Conservation (phyloP, 1,139 yeast species). For the Blastobotrys indianensis region DNA sequence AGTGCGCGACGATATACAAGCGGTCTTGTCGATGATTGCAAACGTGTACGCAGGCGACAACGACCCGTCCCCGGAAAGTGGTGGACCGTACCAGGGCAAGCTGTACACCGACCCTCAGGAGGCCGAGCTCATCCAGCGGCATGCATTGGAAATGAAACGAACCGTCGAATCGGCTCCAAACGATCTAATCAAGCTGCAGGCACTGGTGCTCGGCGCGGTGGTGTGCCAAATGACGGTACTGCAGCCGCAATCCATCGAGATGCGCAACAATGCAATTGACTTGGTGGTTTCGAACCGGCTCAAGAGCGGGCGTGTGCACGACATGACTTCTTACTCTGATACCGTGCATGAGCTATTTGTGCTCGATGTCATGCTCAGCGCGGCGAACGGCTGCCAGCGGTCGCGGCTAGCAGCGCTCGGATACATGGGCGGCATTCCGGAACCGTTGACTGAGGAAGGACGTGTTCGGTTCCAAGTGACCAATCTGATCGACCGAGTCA, state of each 20-base stretch:
- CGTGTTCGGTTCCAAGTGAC: slow-evolving; percentile 6
- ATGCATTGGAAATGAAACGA: not conserved
- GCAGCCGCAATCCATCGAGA: slow-evolving; percentile 1
- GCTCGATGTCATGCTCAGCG: slow-evolving; percentile 7
- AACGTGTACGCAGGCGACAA: not conserved
- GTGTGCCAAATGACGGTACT: slow-evolving; percentile 1
- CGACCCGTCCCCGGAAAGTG: not conserved
- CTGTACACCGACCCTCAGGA: not conserved
- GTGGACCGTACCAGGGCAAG: too few species aligned
- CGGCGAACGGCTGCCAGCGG: slow-evolving; percentile 5
- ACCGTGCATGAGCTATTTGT: slow-evolving; percentile 8
- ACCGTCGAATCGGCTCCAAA: not conserved
- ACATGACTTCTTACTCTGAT: not conserved
- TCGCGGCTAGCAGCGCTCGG: not conserved
- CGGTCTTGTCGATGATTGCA: slow-evolving; percentile 1
- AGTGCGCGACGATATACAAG: slow-evolving; percentile 1
- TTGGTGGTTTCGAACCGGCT: slow-evolving; percentile 1
- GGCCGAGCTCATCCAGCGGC: not conserved
- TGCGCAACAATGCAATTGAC: slow-evolving; percentile 1
- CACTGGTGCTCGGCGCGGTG: slow-evolving; percentile 3
- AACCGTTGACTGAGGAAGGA: not conserved
- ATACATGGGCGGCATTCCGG: not conserved
- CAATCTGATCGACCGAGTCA: slow-evolving; percentile 6
- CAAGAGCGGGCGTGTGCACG: slow-evolving; percentile 1
- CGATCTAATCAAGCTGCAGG: slow-evolving; percentile 9